phyloP scores from a whole-genome alignment of 208 protist species.

The Balamuthia mandrillaris region DNA sequence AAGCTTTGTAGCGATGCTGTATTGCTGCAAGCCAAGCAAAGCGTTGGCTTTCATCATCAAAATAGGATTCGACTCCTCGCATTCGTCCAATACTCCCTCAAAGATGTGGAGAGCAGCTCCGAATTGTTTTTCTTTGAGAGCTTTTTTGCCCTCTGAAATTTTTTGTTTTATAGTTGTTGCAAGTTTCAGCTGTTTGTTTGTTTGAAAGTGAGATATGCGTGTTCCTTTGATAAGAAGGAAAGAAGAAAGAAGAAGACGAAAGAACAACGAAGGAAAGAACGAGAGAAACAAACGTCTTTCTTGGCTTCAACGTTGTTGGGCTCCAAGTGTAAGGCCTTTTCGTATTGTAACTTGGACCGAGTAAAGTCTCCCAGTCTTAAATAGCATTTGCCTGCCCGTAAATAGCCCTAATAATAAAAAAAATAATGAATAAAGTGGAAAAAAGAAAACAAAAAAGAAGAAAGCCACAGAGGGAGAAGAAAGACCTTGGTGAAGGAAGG shows the following conservation, averaged over 20 bases:
- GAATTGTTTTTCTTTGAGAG: neutral
- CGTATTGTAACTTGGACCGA: conserved; percentile 10
- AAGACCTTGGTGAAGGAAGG: conserved; percentile 1
- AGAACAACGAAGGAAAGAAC: neutral
- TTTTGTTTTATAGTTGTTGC: neutral
- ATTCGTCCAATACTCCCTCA: conserved; percentile 15
- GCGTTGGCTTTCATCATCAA: conserved; percentile 22
- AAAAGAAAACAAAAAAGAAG: neutral
- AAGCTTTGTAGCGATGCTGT: conserved; percentile 38
- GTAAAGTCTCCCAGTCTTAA: conserved; percentile 44
- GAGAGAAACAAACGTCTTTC: neutral
- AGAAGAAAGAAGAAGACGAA: neutral
- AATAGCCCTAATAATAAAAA: conserved; percentile 32
- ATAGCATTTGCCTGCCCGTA: conserved; percentile 50
- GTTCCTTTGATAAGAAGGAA: neutral
- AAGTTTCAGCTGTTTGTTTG: neutral
- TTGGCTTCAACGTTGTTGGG: neutral
- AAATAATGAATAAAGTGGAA: neutral
- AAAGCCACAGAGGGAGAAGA: no score
- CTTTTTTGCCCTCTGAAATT: neutral
- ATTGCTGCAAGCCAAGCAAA: conserved; percentile 37
- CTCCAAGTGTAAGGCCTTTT: neutral
- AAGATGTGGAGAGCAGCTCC: neutral
- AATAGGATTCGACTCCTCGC: neutral
- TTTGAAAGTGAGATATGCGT: neutral